These are phyloP conservation scores for Coemansia sp. DNA, from an alignment of 192 early-diverging fungal genomes.

Conservation along the genomic window DNA sequence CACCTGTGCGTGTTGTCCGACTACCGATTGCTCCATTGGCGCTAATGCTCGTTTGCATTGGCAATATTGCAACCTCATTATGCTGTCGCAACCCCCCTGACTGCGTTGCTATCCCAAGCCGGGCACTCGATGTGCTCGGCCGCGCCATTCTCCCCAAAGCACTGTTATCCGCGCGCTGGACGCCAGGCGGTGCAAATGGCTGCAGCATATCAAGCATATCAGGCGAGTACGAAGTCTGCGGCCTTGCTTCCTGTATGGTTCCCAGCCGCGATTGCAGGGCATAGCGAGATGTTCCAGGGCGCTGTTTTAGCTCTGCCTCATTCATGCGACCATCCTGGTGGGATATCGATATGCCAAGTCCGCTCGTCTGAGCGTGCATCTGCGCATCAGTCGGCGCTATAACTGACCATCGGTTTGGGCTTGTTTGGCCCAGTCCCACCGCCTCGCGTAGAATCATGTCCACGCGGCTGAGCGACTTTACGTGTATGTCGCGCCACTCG, in stretches of 20 bases:
- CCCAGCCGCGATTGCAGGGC: not conserved
- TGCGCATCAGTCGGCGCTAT: conserved; percentile 5
- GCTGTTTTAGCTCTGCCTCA: conserved; percentile 5
- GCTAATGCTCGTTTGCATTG: not conserved
- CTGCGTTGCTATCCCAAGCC: conserved; percentile 7
- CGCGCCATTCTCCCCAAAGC: conserved; percentile 9
- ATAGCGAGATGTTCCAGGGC: conserved; percentile 21
- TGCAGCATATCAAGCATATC: conserved; percentile 2
- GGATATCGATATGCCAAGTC: conserved; percentile 32
- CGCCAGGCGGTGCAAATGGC: not conserved
- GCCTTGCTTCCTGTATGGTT: not conserved
- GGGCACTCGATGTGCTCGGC: conserved; percentile 32
- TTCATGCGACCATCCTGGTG: not conserved
- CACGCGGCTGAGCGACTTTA: conserved; percentile 45
- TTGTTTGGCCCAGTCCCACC: conserved; percentile 23
- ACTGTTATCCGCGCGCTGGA: not conserved
- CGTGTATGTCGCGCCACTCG: conserved; percentile 52
- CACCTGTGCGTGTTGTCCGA: not conserved
- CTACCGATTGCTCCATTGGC: not conserved
- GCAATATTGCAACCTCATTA: not conserved
- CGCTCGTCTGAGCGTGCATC: conserved; percentile 6
- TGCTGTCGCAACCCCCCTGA: not conserved
- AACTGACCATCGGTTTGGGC: conserved; percentile 17
- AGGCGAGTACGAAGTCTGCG: not conserved
- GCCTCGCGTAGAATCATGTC: conserved; percentile 52